Percentiles rank a stretch among this genome's conserved stretches.
These are phyloP conservation scores for Ogataea populi-albae DNA, from an alignment of 805 yeast species.

Conservation along the genomic window DNA sequence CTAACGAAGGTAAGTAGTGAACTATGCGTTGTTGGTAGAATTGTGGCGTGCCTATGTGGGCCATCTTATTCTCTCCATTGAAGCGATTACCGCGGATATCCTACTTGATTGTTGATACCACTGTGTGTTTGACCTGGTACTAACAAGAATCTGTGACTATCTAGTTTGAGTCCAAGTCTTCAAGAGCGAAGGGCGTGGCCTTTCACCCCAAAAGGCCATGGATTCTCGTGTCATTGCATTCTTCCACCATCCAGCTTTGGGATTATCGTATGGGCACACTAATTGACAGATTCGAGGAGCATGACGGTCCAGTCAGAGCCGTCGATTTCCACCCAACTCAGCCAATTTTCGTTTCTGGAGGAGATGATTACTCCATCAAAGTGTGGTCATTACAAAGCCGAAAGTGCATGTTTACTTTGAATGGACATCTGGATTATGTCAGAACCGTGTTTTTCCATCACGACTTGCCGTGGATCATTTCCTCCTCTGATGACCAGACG, in stretches of 20 bases:
- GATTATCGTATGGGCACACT: slow-evolving; percentile 99
- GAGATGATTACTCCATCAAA: slow-evolving; percentile 92
- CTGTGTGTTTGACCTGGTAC: slow-evolving; percentile 10
- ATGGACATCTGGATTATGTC: slow-evolving; percentile 93
- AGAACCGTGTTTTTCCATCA: slow-evolving; percentile 93
- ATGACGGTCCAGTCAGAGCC: slow-evolving; percentile 96
- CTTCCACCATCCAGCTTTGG: slow-evolving; percentile 99
- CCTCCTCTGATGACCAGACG: slow-evolving; percentile 97
- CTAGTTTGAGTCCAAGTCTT: slow-evolving; percentile 93
- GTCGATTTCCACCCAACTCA: slow-evolving; percentile 97
- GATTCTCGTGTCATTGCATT: slow-evolving; percentile 91
- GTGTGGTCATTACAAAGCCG: slow-evolving; percentile 95
- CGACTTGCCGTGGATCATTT: slow-evolving; percentile 95
- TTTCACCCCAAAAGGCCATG: slow-evolving; percentile 95
- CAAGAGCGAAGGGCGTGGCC: slow-evolving; percentile 96
- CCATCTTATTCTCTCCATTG: no score
- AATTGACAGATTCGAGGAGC: slow-evolving; percentile 95
- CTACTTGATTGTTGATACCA: no score
- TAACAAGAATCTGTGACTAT: slow-evolving; percentile 8
- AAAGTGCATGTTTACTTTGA: slow-evolving; percentile 85
- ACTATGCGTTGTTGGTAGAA: background rate
- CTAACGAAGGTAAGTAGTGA: slow-evolving; percentile 55
- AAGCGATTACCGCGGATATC: no score
- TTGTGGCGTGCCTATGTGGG: slow-evolving; percentile 1
- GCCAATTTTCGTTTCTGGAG: slow-evolving; percentile 94